Conservation (phyloP, 2,329 filamentous ascomycete genomes). For the Colletotrichum karsti region DNA sequence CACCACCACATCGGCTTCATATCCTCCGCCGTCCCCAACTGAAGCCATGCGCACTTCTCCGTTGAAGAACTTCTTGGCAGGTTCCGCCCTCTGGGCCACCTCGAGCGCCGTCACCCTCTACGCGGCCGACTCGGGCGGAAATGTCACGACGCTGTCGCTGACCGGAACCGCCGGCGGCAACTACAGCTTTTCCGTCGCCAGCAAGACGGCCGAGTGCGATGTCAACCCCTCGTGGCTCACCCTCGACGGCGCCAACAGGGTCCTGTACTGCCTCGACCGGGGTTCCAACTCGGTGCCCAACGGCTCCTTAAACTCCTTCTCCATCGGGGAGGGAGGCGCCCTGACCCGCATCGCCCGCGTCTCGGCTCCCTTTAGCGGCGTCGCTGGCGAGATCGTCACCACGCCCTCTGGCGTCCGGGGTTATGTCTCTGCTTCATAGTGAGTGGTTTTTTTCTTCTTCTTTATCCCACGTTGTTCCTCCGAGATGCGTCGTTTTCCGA, state of each 20-base stretch:
- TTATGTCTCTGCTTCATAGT: conserved; percentile 31
- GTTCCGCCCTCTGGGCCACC: conserved; percentile 2
- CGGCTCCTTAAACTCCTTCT: conserved; percentile 30
- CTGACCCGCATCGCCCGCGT: conserved; percentile 30
- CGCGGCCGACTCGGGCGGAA: conserved; percentile 30
- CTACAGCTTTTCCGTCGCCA: conserved; percentile 26
- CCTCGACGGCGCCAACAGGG: conserved; percentile 22
- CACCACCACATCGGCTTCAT: not conserved
- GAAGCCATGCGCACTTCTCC: conserved; percentile 6
- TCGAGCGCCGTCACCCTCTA: conserved; percentile 30
- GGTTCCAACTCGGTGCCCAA: conserved; percentile 13
- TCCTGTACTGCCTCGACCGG: conserved; percentile 28
- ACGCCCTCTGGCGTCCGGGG: conserved; percentile 27
- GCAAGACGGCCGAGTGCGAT: conserved; percentile 28
- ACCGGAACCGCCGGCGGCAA: conserved; percentile 9
- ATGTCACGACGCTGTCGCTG: conserved; percentile 30
- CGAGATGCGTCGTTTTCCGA: not conserved
- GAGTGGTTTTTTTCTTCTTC: not conserved
- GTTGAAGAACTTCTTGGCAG: conserved; percentile 15
- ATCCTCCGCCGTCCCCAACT: not conserved
- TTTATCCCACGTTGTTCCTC: not conserved
- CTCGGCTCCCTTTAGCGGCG: conserved; percentile 27
- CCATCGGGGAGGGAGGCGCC: conserved; percentile 21
- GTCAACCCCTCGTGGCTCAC: conserved; percentile 28
- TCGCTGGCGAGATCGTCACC: conserved; percentile 31